A percentile compares a stretch with the other conserved stretches of the same genome.
Evolutionary conservation across 768 basidiomycete species (phyloP).

Genomic region (Lentinus brumalis): DNA sequence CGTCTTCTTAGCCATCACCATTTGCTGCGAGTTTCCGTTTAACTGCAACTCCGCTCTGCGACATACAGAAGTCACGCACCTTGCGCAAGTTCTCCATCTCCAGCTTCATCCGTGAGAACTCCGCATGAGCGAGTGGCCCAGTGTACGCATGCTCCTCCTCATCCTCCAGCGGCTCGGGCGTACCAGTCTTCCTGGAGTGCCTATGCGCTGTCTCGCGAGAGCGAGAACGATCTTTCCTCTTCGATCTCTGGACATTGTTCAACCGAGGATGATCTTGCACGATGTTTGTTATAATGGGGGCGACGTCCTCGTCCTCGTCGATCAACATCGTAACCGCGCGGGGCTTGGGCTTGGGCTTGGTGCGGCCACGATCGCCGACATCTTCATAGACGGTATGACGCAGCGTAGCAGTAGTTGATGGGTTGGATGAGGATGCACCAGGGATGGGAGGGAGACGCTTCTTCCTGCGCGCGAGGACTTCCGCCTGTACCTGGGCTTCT

Average conservation of each 20-base stretch:
- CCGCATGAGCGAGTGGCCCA: constrained; percentile 17
- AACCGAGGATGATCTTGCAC: constrained; percentile 22
- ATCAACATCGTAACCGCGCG: constrained; percentile 6
- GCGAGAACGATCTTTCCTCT: constrained; percentile 38
- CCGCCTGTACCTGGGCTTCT: constrained; percentile 20
- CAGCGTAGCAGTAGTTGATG: neutral
- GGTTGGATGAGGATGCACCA: neutral
- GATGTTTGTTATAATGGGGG: constrained; percentile 14
- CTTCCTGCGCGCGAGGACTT: constrained; percentile 31
- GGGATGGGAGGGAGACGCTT: constrained; percentile 28
- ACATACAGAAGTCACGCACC: constrained; percentile 11
- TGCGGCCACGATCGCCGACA: constrained; percentile 14
- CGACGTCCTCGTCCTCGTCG: constrained; percentile 15
- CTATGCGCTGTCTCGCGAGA: constrained; percentile 35
- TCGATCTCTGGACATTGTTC: constrained; percentile 7
- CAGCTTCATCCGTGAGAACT: constrained; percentile 25
- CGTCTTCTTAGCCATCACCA: constrained; percentile 26
- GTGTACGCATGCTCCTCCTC: constrained; percentile 23
- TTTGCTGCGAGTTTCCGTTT: constrained; percentile 14
- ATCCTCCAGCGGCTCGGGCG: constrained; percentile 33
- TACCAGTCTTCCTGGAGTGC: constrained; percentile 24
- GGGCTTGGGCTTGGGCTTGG: constrained; percentile 13
- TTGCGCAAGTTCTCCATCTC: constrained; percentile 29
- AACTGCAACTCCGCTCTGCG: neutral
- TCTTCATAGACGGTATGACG: constrained; percentile 10